These are phyloP conservation scores for Geoglossum glabrum DNA, from an alignment of 495 filamentous ascomycete genomes.

Conservation along the genomic window DNA sequence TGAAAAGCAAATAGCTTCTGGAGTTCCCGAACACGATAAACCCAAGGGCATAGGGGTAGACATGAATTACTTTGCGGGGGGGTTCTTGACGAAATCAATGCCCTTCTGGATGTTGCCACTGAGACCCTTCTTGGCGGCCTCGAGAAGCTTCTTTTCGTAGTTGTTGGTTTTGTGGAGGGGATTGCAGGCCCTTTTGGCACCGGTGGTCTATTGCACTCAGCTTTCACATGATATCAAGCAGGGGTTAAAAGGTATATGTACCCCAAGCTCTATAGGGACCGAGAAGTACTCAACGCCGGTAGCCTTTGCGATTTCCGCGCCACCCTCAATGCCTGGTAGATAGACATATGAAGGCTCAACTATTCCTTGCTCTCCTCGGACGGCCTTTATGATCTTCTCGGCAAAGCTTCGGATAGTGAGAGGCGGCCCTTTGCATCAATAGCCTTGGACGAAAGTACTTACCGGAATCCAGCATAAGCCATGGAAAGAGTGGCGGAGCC, in stretches of 20 bases:
- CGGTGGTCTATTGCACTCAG: constrained; percentile 37
- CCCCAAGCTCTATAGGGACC: constrained; percentile 81
- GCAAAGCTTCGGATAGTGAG: constrained; percentile 42
- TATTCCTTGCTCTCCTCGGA: constrained; percentile 71
- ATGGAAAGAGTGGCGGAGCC: constrained; percentile 94
- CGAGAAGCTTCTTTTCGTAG: constrained; percentile 71
- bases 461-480: constrained; percentile 93
- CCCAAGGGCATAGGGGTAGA: constrained; percentile 8
- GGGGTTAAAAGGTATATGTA: constrained; percentile 27
- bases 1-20: background rate
- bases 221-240: background rate
- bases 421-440: constrained; percentile 8
- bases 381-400: constrained; percentile 77
- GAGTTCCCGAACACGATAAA: constrained; percentile 4
- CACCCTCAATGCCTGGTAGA: constrained; percentile 72
- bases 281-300: constrained; percentile 89
- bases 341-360: constrained; percentile 91
- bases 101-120: constrained; percentile 91
- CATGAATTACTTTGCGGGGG: constrained; percentile 48
- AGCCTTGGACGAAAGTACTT: constrained; percentile 7
- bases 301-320: constrained; percentile 60
- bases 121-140: constrained; percentile 48
- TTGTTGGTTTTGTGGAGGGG: constrained; percentile 51
- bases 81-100: constrained; percentile 69
- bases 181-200: constrained; percentile 66